A percentile compares a stretch with the other conserved stretches of the same genome.
Conservation (phyloP, 83 land plant species). For the Picea abies region DNA sequence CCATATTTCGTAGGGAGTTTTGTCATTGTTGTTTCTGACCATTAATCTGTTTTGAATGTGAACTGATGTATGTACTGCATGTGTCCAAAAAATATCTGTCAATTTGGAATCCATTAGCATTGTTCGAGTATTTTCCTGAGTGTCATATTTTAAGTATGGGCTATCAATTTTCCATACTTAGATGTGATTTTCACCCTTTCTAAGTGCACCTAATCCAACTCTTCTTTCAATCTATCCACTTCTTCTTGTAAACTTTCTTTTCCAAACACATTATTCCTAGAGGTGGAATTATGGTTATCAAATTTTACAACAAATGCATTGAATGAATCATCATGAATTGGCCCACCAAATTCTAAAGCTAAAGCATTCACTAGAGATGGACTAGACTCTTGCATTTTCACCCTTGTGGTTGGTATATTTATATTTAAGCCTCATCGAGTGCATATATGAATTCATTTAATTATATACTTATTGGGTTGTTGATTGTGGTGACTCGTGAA, state of each 20-base stretch:
- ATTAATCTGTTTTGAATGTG: no score
- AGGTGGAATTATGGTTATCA: slow-evolving; percentile 37
- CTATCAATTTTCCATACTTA: no score
- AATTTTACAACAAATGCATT: slow-evolving; percentile 86
- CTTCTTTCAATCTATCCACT: no score
- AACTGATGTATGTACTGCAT: no score
- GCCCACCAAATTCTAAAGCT: slow-evolving; percentile 22
- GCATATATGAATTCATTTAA: slow-evolving; percentile 32
- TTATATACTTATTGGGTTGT: slow-evolving; percentile 15
- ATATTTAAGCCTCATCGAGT: slow-evolving; percentile 38
- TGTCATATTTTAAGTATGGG: no score
- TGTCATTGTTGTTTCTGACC: no score
- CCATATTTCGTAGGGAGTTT: no score
- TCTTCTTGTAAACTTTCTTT: slow-evolving; percentile 1
- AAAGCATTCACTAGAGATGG: not conserved
- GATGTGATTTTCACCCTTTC: no score
- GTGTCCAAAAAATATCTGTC: no score
- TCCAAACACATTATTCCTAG: slow-evolving; percentile 15
- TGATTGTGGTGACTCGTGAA: slow-evolving; percentile 22
- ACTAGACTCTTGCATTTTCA: slow-evolving; percentile 20
- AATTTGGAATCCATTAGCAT: no score
- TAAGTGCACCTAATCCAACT: no score
- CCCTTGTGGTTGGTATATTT: slow-evolving; percentile 19
- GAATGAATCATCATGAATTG: slow-evolving; percentile 58
- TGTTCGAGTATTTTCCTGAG: no score